phyloP scores from a whole-genome alignment of 768 basidiomycete species.

The Kwoniella sp. region DNA sequence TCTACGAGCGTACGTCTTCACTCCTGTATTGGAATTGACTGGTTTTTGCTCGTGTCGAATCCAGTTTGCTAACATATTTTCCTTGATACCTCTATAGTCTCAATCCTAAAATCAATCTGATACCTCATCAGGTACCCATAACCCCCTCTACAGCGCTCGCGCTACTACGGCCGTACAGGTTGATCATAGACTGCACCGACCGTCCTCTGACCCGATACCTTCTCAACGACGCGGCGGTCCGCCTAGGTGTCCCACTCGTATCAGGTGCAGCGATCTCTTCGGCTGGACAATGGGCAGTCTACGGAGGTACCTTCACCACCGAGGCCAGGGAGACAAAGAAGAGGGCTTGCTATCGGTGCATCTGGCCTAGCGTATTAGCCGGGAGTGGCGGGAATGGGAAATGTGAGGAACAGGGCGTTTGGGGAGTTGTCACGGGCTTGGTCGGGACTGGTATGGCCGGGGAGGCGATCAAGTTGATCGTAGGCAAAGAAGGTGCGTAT shows the following conservation, averaged over 20 bases:
- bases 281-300: slow-evolving; percentile 57
- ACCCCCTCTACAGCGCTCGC: slow-evolving; percentile 61
- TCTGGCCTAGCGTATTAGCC: slow-evolving; percentile 81
- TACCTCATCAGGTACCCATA: slow-evolving; percentile 64
- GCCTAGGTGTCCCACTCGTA: slow-evolving; percentile 76
- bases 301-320: slow-evolving; percentile 34
- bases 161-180: slow-evolving; percentile 67
- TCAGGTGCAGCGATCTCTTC: slow-evolving; percentile 79
- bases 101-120: slow-evolving; percentile 70
- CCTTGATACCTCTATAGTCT: slow-evolving; percentile 60
- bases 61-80: neutral
- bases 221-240: slow-evolving; percentile 80
- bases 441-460: slow-evolving; percentile 88
- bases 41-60: no score
- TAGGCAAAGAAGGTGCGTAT: slow-evolving; percentile 62
- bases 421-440: slow-evolving; percentile 85
- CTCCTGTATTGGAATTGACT: neutral
- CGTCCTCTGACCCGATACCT: slow-evolving; percentile 90
- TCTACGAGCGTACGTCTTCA: slow-evolving; percentile 63
- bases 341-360: slow-evolving; percentile 90
- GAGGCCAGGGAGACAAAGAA: slow-evolving; percentile 55
- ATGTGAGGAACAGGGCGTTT: slow-evolving; percentile 85
- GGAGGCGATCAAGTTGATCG: slow-evolving; percentile 79
- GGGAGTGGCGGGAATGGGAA: slow-evolving; percentile 64
- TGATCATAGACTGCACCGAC: slow-evolving; percentile 93